phyloP scores from a whole-genome alignment of 2,329 filamentous ascomycete species.

The Coleophoma cylindrospora region DNA sequence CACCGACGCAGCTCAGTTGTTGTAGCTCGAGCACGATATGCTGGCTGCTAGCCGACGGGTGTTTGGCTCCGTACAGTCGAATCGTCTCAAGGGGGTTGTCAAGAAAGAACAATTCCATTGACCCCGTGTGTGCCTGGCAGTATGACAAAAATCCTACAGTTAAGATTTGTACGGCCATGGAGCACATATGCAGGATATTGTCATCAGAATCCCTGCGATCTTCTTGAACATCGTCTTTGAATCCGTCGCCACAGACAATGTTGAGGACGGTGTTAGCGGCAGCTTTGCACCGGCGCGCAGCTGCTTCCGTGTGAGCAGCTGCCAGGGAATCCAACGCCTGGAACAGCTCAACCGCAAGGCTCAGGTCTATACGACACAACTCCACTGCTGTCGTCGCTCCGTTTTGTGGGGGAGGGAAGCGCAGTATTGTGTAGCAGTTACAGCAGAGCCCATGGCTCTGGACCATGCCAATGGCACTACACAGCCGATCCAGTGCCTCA shows the following conservation, averaged over 20 bases:
- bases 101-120: slow-evolving; percentile 10
- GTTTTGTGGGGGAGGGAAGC: neutral
- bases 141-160: slow-evolving; percentile 7
- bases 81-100: slow-evolving; percentile 2
- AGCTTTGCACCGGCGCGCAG: too few relatives aligned
- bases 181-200: neutral
- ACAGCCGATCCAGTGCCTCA: neutral
- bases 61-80: neutral
- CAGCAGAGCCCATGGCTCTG: neutral
- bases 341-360: too few relatives aligned
- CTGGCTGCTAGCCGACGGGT: neutral
- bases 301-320: too few relatives aligned
- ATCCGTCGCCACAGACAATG: neutral
- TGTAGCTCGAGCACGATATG: neutral
- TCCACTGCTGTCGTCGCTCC: neutral
- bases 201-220: neutral
- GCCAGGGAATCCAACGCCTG: too few relatives aligned
- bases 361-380: neutral
- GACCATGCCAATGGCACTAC: neutral
- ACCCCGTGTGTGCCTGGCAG: slow-evolving; percentile 7
- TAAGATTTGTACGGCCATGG: slow-evolving; percentile 9
- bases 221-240: neutral
- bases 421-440: neutral
- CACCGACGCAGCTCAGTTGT: slow-evolving; percentile 10
- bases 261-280: neutral